Evolutionary conservation across 495 filamentous ascomycete species (phyloP).

Genomic region (Tuber magnatum): DNA sequence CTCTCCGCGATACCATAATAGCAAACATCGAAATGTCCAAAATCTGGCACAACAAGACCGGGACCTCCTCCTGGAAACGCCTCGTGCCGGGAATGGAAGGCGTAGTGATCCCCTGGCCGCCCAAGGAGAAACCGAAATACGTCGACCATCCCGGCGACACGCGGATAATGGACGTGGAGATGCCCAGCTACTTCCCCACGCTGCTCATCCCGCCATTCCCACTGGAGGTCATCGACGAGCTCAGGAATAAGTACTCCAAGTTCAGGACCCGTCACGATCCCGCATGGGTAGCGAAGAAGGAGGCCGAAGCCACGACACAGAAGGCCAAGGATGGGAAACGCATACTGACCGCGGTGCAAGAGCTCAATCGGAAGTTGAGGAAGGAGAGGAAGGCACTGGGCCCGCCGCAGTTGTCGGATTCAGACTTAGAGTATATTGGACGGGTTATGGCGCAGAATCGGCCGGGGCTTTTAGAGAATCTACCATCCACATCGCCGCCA

Average conservation of each 20-base stretch:
- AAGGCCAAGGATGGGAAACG: conserved; percentile 46
- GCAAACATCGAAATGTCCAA: conserved; percentile 53
- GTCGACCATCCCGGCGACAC: conserved; percentile 62
- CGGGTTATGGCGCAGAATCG: conserved; percentile 56
- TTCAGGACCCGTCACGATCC: conserved; percentile 75
- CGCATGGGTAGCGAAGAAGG: conserved; percentile 56
- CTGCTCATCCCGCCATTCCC: conserved; percentile 74
- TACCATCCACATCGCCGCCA: conserved; percentile 16
- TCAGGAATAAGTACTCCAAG: conserved; percentile 73
- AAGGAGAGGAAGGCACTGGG: conserved; percentile 45
- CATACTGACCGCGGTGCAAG: conserved; percentile 43
- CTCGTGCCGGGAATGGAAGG: conserved; percentile 52
- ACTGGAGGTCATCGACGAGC: conserved; percentile 68
- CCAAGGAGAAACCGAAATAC: conserved; percentile 44
- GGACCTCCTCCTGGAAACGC: conserved; percentile 46
- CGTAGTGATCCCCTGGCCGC: conserved; percentile 69
- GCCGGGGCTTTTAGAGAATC: conserved; percentile 40
- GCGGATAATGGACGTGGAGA: conserved; percentile 64
- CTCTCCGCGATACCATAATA: conserved; percentile 64
- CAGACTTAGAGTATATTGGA: conserved; percentile 61
- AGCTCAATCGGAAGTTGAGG: conserved; percentile 43
- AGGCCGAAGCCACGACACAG: conserved; percentile 54
- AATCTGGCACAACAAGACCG: conserved; percentile 46
- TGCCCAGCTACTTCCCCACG: conserved; percentile 65
- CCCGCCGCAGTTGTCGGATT: conserved; percentile 49